Conservation (phyloP, 2,329 filamentous ascomycete genomes). For the Fusarium humuli region DNA sequence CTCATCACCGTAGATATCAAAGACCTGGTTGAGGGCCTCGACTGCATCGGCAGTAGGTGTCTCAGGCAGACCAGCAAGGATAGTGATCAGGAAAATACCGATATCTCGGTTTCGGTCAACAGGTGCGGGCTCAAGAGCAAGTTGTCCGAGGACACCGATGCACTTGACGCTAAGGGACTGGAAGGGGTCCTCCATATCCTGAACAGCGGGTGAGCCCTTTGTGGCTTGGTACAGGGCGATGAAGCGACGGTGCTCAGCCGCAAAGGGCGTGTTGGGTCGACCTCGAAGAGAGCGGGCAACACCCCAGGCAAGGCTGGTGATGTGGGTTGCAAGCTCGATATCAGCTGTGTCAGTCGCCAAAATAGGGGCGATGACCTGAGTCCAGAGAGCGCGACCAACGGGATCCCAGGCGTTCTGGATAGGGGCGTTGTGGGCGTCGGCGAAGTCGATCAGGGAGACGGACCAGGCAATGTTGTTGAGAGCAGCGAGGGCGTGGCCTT, state of each 20-base stretch:
- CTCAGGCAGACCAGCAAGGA: constrained; percentile 63
- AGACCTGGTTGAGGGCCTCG: constrained; percentile 74
- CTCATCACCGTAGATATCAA: constrained; percentile 75
- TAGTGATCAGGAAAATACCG: constrained; percentile 70
- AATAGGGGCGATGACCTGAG: constrained; percentile 65
- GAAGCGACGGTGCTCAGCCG: constrained; percentile 70
- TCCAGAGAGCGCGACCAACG: constrained; percentile 67
- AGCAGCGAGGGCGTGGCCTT: constrained; percentile 66
- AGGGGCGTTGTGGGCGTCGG: constrained; percentile 62
- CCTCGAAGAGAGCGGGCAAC: constrained; percentile 65
- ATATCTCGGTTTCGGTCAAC: constrained; percentile 69
- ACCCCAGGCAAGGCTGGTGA: constrained; percentile 75
- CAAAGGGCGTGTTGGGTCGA: constrained; percentile 60
- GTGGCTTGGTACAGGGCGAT: constrained; percentile 74
- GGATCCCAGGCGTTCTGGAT: constrained; percentile 67
- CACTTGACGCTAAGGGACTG: constrained; percentile 74
- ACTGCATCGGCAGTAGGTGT: constrained; percentile 68
- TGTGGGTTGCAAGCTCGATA: constrained; percentile 69
- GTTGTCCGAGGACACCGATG: constrained; percentile 72
- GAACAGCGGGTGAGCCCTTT: constrained; percentile 49
- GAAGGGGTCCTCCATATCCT: constrained; percentile 64
- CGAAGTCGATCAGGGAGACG: constrained; percentile 70
- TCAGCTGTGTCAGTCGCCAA: constrained; percentile 72
- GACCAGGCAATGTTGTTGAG: constrained; percentile 78
- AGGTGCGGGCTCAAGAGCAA: constrained; percentile 68